Conservation (phyloP, 768 basidiomycete genomes). For the Dictyophora rubrovolvata region DNA sequence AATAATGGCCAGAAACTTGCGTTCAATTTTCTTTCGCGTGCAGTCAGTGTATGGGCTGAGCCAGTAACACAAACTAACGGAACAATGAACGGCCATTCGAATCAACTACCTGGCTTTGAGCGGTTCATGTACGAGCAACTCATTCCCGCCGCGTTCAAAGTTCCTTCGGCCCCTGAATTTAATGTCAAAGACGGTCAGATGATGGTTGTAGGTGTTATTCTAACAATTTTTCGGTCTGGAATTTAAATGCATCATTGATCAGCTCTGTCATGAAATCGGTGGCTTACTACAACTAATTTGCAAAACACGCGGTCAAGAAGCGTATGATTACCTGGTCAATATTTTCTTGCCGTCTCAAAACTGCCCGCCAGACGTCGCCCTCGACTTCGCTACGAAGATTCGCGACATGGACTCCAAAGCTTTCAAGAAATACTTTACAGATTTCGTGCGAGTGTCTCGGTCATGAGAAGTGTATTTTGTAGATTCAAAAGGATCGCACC, state of each 20-base stretch:
- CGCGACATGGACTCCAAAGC: slow-evolving; percentile 62
- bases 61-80: slow-evolving; percentile 24
- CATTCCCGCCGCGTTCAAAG: slow-evolving; percentile 71
- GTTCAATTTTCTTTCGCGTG: slow-evolving; percentile 64
- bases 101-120: slow-evolving; percentile 78
- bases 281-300: slow-evolving; percentile 71
- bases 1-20: slow-evolving; percentile 68
- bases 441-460: slow-evolving; percentile 40
- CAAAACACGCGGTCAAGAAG: slow-evolving; percentile 72
- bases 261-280: slow-evolving; percentile 89
- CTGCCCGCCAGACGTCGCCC: slow-evolving; percentile 69
- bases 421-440: slow-evolving; percentile 82
- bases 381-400: slow-evolving; percentile 70
- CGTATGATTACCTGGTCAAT: slow-evolving; percentile 65
- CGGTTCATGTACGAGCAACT: slow-evolving; percentile 82
- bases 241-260: neutral
- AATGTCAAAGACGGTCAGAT: slow-evolving; percentile 86
- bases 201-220: slow-evolving; percentile 48
- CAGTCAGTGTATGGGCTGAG: slow-evolving; percentile 60
- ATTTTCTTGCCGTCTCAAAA: slow-evolving; percentile 82
- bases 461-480: neutral
- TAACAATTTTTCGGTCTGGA: neutral
- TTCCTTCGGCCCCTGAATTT: slow-evolving; percentile 69
- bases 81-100: slow-evolving; percentile 26
- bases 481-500: neutral